Evolutionary conservation across 2,329 filamentous ascomycete genomes (phyloP).

Genomic region (Nothophaeocryptopus gaeumannii): DNA sequence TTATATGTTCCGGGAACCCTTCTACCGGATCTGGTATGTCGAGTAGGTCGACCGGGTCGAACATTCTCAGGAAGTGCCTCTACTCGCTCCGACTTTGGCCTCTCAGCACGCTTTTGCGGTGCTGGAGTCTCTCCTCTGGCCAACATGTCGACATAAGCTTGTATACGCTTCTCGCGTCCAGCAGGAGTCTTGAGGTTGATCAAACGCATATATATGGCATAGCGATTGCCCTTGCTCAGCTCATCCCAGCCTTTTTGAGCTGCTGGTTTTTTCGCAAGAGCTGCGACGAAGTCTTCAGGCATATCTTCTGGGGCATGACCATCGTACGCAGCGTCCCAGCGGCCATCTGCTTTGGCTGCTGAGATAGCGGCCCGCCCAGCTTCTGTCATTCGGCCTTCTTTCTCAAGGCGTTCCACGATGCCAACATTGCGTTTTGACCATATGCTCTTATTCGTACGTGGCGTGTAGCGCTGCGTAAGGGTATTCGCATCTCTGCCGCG

Average conservation of each 20-base stretch:
- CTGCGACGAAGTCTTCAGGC: conserved; percentile 50
- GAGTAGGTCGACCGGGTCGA: neutral
- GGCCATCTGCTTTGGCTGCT: conserved; percentile 55
- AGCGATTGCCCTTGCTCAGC: conserved; percentile 48
- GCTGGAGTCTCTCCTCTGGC: conserved; percentile 15
- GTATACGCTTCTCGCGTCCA: conserved; percentile 40
- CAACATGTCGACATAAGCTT: conserved; percentile 30
- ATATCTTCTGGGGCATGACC: conserved; percentile 48
- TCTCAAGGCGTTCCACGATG: conserved; percentile 47
- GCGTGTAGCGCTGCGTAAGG: conserved; percentile 59
- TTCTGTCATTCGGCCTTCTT: conserved; percentile 49
- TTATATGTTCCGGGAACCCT: too few relatives aligned
- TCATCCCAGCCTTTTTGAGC: conserved; percentile 44
- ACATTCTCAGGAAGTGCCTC: neutral
- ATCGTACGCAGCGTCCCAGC: conserved; percentile 59
- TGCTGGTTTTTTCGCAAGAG: conserved; percentile 38
- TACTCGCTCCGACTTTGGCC: neutral
- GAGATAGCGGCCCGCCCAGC: conserved; percentile 53
- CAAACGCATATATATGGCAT: conserved; percentile 47
- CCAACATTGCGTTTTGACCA: conserved; percentile 62
- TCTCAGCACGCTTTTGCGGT: conserved; percentile 14
- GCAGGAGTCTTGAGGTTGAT: conserved; percentile 39
- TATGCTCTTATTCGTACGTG: conserved; percentile 53
- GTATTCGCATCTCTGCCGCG: conserved; percentile 45
- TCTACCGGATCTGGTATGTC: neutral